Conservation (phyloP, 441 rosid genomes). For the Manihot esculenta region DNA sequence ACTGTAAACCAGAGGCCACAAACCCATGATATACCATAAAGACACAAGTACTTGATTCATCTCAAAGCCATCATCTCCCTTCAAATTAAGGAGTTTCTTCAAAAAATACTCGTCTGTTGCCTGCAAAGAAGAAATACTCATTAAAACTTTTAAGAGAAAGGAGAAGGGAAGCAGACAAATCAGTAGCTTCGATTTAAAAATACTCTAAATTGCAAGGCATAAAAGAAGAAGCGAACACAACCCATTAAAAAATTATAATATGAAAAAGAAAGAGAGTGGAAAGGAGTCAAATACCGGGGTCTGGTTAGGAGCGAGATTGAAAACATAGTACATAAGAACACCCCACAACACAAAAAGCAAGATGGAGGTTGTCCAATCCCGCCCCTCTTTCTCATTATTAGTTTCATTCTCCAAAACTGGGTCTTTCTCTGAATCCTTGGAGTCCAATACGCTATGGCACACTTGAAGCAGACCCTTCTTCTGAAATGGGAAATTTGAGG, state of each 20-base stretch:
- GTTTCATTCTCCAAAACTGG: slow-evolving; percentile 19
- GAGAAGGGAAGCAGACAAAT: too few relatives aligned
- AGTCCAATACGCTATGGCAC: slow-evolving; percentile 45
- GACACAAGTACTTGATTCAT: slow-evolving; percentile 86
- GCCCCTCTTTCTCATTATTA: slow-evolving; percentile 29
- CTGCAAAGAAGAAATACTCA: slow-evolving; percentile 36
- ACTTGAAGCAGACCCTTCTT: slow-evolving; percentile 30
- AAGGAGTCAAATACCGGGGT: slow-evolving; percentile 57
- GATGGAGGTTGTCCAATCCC: slow-evolving; percentile 76
- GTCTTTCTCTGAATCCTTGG: slow-evolving; percentile 48
- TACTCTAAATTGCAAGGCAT: not conserved
- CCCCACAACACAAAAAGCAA: slow-evolving; percentile 71
- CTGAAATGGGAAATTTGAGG: slow-evolving; percentile 17
- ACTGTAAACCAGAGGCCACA: slow-evolving; percentile 80
- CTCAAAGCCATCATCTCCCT: slow-evolving; percentile 75
- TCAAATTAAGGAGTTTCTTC: slow-evolving; percentile 74
- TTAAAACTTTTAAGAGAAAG: too few relatives aligned
- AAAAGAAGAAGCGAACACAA: not conserved
- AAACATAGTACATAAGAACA: slow-evolving; percentile 71
- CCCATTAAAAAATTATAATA: not conserved
- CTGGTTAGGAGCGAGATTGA: slow-evolving; percentile 71
- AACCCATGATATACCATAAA: slow-evolving; percentile 86
- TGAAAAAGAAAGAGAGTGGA: too few relatives aligned
- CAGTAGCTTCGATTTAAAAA: too few relatives aligned
- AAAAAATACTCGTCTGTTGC: slow-evolving; percentile 75